Conservation (phyloP, 2,329 filamentous ascomycete species). For the Sarocladiaceae sp. region DNA sequence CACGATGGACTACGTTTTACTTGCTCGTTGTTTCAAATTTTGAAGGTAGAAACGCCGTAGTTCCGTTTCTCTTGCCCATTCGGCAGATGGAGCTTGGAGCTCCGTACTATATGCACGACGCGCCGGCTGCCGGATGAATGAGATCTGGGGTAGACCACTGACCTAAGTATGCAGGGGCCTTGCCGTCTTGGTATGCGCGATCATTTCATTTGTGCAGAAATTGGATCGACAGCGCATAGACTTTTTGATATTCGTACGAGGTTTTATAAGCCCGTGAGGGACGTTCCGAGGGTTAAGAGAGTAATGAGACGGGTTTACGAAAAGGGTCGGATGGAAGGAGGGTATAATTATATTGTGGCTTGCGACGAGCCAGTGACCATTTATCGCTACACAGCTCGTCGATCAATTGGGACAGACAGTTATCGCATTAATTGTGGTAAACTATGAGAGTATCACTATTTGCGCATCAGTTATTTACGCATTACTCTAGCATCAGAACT, state of each 20-base stretch:
- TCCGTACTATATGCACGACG: neutral
- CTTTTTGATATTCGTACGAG: neutral
- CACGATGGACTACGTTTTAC: too few species aligned
- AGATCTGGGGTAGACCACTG: neutral
- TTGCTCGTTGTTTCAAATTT: too few species aligned
- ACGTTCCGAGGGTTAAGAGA: neutral
- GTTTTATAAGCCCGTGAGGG: neutral
- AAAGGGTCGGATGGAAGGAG: too few species aligned
- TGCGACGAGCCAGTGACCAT: too few species aligned
- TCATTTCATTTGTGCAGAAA: constrained; percentile 1
- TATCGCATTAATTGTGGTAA: too few species aligned
- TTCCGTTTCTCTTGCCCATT: neutral
- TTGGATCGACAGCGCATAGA: neutral
- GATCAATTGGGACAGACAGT: too few species aligned
- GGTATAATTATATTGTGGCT: too few species aligned
- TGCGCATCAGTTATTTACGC: too few species aligned
- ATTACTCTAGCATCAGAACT: too few species aligned
- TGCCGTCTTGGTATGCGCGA: neutral
- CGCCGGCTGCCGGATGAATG: neutral
- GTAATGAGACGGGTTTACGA: too few species aligned
- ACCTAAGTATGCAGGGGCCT: neutral
- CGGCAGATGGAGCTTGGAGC: neutral
- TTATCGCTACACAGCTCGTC: too few species aligned
- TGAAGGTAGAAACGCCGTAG: neutral
- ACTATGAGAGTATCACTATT: too few species aligned